phyloP scores from a whole-genome alignment of 306 rosid genomes.

The Cucumis hystrix region DNA sequence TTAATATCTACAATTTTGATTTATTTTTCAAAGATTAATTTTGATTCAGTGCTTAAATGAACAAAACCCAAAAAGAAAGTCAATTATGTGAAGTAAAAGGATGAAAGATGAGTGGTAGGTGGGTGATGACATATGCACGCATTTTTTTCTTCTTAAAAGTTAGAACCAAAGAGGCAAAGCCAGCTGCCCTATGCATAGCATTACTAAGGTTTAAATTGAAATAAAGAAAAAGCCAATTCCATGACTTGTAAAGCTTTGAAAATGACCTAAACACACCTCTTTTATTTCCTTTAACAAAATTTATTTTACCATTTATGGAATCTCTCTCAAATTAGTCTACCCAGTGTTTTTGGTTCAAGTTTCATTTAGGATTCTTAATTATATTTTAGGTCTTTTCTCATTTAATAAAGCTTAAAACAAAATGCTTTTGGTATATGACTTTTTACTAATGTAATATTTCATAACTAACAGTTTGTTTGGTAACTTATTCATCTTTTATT shows the following conservation, averaged over 20 bases:
- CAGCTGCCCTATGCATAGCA: neutral
- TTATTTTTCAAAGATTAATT: too few relatives aligned
- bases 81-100: neutral
- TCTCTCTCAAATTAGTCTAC: neutral
- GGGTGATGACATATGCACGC: neutral
- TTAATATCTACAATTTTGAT: too few relatives aligned
- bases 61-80: neutral
- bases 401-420: too few relatives aligned
- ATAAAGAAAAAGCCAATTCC: neutral
- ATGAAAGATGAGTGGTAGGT: neutral
- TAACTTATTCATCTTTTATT: too few relatives aligned
- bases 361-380: too few relatives aligned
- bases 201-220: neutral
- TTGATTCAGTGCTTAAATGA: too few relatives aligned
- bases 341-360: too few relatives aligned
- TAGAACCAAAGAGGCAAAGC: neutral
- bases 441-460: too few relatives aligned
- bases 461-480: too few relatives aligned
- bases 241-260: neutral
- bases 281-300: neutral
- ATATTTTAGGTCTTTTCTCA: too few relatives aligned
- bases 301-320: neutral
- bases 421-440: too few relatives aligned
- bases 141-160: neutral
- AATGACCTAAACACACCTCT: neutral